Evolutionary conservation across 371 early-diverging fungal genomes (phyloP), one percentile per base, ranked within the genome.

Genomic region (Funneliformis caledonium): DNA sequence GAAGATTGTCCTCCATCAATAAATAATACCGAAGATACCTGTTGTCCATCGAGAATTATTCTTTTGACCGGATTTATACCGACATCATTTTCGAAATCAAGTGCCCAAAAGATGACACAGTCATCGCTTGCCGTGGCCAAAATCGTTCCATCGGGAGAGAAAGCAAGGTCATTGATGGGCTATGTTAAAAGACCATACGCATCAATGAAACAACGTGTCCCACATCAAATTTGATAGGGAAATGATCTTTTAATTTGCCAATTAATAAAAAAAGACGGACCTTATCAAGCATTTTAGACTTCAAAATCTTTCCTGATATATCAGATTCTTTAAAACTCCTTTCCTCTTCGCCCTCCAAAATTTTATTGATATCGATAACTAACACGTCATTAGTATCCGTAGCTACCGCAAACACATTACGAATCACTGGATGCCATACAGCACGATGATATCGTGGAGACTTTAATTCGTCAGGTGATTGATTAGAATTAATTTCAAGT

Each of bases 71-170:
- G 56, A 16, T 79, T 62, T n/a, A 82, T 76, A 14, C 68, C 81
- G 4, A 45, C 31, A 31, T 61, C 19, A 47, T 26, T 62, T 31
- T 50, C 48, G 31, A 19, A 7, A 6, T 47, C 22, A 22, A 50
- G 50, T 50, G 26, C 52, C 47, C 72, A 48, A 61, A 84, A 80
- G 60, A 82, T 83, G 79, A 86, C 82, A 7, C 82, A 72, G 12
- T 85, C 85, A 70, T 82, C 86, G 59, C 84, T 84, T 16, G 85
- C 87, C n/a, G 87, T 86, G 4, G 83, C 74, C 37, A 86, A 75
- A 26, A 83, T 84, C 12, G 87, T 79, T 56, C 87, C 87, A 61
- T 86, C 87, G 1, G 83, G 82, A 2, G 87, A 86, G 45, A 85
- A 86, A 11, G 85, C 81, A 48, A 86, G 76, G 68, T 86, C 87